A percentile compares a stretch with the other conserved stretches of the same genome.
These are phyloP conservation scores for Aspergillus carbonarius DNA, from an alignment of 2,329 filamentous ascomycete genomes.

Conservation along the genomic window DNA sequence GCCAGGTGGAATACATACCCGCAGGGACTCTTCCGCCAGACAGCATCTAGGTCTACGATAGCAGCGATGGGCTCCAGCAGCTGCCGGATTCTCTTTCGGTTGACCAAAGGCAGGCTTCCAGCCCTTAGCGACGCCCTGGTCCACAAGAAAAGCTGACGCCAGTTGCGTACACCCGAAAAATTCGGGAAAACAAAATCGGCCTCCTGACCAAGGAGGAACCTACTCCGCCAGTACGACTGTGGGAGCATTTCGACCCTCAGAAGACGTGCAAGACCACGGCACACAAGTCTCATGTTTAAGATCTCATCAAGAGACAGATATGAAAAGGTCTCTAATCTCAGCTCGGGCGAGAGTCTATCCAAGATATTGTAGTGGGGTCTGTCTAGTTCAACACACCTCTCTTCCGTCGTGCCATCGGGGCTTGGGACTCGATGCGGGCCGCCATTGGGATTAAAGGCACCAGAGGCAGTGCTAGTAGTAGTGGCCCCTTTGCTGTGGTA, in stretches of 20 bases:
- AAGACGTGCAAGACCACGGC: background rate
- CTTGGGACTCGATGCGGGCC: too few species aligned
- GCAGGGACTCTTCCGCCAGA: too few species aligned
- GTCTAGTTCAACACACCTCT: too few species aligned
- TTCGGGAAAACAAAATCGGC: slow-evolving; percentile 16
- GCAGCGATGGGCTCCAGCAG: slow-evolving; percentile 16
- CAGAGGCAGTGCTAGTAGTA: too few species aligned
- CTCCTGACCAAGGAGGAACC: slow-evolving; percentile 13
- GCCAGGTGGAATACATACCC: too few species aligned
- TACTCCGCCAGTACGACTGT: slow-evolving; percentile 15
- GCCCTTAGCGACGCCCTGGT: background rate
- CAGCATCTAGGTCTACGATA: too few species aligned
- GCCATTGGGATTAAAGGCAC: too few species aligned
- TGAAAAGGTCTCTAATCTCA: slow-evolving; percentile 4
- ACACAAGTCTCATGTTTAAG: background rate
- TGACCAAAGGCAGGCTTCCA: background rate
- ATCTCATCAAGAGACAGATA: slow-evolving; percentile 8
- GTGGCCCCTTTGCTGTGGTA: too few species aligned
- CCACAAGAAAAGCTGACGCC: slow-evolving; percentile 12
- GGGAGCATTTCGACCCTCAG: background rate
- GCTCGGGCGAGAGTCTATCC: background rate
- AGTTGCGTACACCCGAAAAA: slow-evolving; percentile 2
- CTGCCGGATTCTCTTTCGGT: slow-evolving; percentile 11
- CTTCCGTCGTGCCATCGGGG: too few species aligned
- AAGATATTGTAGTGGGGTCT: background rate